Base-by-base conservation (phyloP, 495 filamentous ascomycete species). In the Talaromyces nanjingensis region DNA sequence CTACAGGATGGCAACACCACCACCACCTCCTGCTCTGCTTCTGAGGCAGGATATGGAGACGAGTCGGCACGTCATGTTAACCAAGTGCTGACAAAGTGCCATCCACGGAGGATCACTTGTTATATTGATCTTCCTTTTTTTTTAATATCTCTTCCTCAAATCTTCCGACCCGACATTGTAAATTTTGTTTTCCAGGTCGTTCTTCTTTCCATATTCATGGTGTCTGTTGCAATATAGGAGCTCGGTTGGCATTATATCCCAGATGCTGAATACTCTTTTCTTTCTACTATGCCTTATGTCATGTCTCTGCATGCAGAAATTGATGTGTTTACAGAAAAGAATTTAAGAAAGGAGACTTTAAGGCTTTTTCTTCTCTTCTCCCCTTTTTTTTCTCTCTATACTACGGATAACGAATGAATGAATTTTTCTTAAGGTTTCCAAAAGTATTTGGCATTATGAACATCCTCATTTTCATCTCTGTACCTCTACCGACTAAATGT, bases 121-220 rank as follows among this genome's bases (percentile, higher is more conserved):
- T 49, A 7, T 22, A 18, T 20, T 49, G 45, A 49, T 60, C 29
- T 12, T 60, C 11, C 14, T 59, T 56, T 64, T 56, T 56, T 31
- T 64, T 42, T 70, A 67, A 69, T 70, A 66, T 71, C 68, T 60
- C 57, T 60, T 60, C 39, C 31, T 24, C 57, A 20, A 60, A 29
- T 60, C 37, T 60, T 34, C 25, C 57, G 57, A 37, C 52, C 52
- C 9, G 52, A 16, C 22, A 24, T 27, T 55, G 22, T 55, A 55
- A 55, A 55, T 55, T 49, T 7, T 25, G 0, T 20, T 49, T 18
- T 37, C 14, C 56, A 2, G n/a, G 29, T 33, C 31, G n/a, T 59
- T 34, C 18, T 58, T 18, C 27, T 8, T 59, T 11, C 8, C 58
- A 39, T 60, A 33, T 45, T 54, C 52, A 74, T 75, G 74, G 77